These are phyloP conservation scores for Capillidium heterosporum DNA, from an alignment of 371 early-diverging fungal genomes.

Conservation along the genomic window DNA sequence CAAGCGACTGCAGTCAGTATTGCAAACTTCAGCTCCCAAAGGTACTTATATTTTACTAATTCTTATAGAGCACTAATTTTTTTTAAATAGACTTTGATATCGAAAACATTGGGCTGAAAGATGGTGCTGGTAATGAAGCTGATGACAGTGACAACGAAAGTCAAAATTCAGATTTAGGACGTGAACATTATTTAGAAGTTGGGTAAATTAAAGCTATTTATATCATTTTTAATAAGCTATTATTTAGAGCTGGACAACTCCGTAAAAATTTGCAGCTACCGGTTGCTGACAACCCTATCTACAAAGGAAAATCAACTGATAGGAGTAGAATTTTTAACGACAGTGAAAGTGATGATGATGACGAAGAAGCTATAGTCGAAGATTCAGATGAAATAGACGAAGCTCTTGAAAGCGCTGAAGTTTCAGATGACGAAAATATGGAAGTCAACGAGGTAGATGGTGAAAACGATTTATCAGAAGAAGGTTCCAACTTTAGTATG, in stretches of 20 bases:
- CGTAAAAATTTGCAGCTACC: conserved; percentile 34
- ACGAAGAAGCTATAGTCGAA: conserved; percentile 13
- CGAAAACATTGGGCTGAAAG: not conserved
- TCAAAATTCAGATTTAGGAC: conserved; percentile 18
- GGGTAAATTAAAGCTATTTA: conserved; percentile 18
- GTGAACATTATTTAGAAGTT: conserved; percentile 49
- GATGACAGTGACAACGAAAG: conserved; percentile 23
- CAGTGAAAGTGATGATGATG: too few species aligned
- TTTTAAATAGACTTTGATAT: not conserved
- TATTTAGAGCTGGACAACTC: conserved; percentile 33
- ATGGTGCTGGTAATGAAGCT: conserved; percentile 22
- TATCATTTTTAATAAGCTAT: not conserved
- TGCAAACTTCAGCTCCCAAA: too few species aligned
- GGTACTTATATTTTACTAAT: too few species aligned
- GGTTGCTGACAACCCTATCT: conserved; percentile 50
- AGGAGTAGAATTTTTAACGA: conserved; percentile 36
- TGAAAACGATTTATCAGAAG: conserved; percentile 13
- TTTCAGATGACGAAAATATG: not conserved
- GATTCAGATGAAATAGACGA: too few species aligned
- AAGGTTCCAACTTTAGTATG: conserved; percentile 9
- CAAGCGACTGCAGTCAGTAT: too few species aligned
- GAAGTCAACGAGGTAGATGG: conserved; percentile 10
- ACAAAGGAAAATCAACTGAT: conserved; percentile 44
- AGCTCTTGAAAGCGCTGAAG: too few species aligned
- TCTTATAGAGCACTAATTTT: too few species aligned